A percentile compares a stretch with the other conserved stretches of the same genome.
phyloP scores from a whole-genome alignment of 2,329 filamentous ascomycete genomes.

The Pezicula carpinea region DNA sequence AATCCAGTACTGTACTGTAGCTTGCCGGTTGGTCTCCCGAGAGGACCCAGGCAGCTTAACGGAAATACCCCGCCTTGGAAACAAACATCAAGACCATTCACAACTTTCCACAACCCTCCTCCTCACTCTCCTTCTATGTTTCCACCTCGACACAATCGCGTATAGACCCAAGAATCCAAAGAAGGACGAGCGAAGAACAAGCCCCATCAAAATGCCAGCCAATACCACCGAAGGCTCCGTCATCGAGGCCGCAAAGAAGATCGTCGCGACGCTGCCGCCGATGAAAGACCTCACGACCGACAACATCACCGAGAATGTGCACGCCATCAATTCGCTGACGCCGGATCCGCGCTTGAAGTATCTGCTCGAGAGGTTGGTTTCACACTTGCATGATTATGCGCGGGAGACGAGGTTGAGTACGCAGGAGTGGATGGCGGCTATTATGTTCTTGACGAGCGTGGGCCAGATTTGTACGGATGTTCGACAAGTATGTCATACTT shows the following conservation, averaged over 20 bases:
- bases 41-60: no score
- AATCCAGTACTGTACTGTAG: no score
- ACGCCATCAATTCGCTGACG: slow-evolving; percentile 69
- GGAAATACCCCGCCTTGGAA: no score
- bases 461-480: slow-evolving; percentile 72
- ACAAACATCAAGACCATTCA: no score
- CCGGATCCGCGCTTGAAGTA: slow-evolving; percentile 63
- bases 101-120: no score
- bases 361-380: slow-evolving; percentile 67
- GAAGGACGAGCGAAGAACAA: no score
- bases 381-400: slow-evolving; percentile 78
- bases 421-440: slow-evolving; percentile 71
- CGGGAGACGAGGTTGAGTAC: slow-evolving; percentile 73
- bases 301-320: slow-evolving; percentile 75
- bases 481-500: slow-evolving; percentile 51
- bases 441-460: slow-evolving; percentile 66
- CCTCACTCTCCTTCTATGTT: background rate
- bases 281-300: slow-evolving; percentile 71
- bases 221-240: background rate
- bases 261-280: slow-evolving; percentile 33
- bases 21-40: no score
- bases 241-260: slow-evolving; percentile 15
- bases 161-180: background rate
- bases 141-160: background rate
- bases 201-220: background rate